Percentiles rank a stretch among this genome's conserved stretches.
Evolutionary conservation across 352 stramenopile genomes (phyloP).

Genomic region (Saprolegnia parasitica): DNA sequence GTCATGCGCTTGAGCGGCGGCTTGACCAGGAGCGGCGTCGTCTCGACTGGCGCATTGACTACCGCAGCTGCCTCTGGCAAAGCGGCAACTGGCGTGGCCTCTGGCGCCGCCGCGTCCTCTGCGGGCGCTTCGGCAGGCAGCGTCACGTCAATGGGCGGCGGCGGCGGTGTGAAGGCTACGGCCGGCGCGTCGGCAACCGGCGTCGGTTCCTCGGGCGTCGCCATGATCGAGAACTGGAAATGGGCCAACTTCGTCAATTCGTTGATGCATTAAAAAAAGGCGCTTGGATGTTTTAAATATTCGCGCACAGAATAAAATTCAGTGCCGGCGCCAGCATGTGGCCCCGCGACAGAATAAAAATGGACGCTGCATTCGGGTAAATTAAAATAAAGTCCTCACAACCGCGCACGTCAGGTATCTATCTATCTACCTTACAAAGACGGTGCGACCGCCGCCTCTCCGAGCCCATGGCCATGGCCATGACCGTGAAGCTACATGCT

Average conservation of each 20-base stretch:
- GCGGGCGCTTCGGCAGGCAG: neutral
- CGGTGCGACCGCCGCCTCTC: too few species aligned
- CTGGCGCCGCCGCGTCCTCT: too few species aligned
- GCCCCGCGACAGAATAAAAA: neutral
- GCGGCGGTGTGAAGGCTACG: neutral
- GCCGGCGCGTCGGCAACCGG: neutral
- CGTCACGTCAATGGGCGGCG: neutral
- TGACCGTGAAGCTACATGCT: too few species aligned
- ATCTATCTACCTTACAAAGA: too few species aligned
- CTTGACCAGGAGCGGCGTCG: neutral
- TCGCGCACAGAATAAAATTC: neutral
- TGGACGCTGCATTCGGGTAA: neutral
- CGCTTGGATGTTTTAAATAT: neutral
- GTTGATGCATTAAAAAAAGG: neutral
- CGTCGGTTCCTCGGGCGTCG: neutral
- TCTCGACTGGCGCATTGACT: neutral
- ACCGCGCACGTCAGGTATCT: neutral
- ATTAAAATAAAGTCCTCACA: neutral
- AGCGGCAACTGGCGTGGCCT: too few species aligned
- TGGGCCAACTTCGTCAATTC: neutral
- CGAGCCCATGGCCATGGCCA: too few species aligned
- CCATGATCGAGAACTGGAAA: neutral
- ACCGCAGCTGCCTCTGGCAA: too few species aligned
- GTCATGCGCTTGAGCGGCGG: slow-evolving; percentile 5
- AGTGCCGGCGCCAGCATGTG: neutral